Percentiles rank a stretch among this genome's conserved stretches.
Conservation (phyloP, 2,329 filamentous ascomycete species). For the Macrophomina pseudophaseolina region DNA sequence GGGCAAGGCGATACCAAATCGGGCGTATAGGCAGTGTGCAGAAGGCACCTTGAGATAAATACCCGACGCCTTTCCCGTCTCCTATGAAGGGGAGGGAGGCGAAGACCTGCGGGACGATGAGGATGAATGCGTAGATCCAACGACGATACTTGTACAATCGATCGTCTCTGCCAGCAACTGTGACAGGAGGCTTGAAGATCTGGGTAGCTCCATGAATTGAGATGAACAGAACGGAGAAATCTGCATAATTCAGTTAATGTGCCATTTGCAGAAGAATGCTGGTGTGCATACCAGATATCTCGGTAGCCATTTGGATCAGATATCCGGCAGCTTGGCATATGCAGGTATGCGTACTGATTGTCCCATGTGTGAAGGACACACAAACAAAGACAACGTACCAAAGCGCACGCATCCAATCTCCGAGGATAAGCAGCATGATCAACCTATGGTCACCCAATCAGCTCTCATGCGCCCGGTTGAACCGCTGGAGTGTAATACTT, state of each 20-base stretch:
- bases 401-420: conserved; percentile 71
- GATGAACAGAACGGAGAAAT: conserved; percentile 74
- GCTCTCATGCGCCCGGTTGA: not conserved
- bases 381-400: conserved; percentile 72
- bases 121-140: conserved; percentile 62
- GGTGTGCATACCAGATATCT: conserved; percentile 60
- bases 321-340: conserved; percentile 74
- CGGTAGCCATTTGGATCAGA: conserved; percentile 68
- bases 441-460: conserved; percentile 54
- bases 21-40: conserved; percentile 72
- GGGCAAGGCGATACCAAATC: conserved; percentile 69
- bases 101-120: conserved; percentile 64
- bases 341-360: conserved; percentile 49
- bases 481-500: conserved; percentile 56
- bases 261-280: conserved; percentile 25
- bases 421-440: conserved; percentile 74
- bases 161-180: conserved; percentile 53
- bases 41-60: conserved; percentile 67
- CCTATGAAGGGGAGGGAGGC: conserved; percentile 66
- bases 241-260: conserved; percentile 40
- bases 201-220: conserved; percentile 74
- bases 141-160: conserved; percentile 72
- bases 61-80: conserved; percentile 57
- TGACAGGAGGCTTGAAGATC: conserved; percentile 64
- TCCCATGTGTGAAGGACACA: conserved; percentile 60